Conservation (phyloP, 1,139 yeast species). For the Kodamaea suecica region DNA sequence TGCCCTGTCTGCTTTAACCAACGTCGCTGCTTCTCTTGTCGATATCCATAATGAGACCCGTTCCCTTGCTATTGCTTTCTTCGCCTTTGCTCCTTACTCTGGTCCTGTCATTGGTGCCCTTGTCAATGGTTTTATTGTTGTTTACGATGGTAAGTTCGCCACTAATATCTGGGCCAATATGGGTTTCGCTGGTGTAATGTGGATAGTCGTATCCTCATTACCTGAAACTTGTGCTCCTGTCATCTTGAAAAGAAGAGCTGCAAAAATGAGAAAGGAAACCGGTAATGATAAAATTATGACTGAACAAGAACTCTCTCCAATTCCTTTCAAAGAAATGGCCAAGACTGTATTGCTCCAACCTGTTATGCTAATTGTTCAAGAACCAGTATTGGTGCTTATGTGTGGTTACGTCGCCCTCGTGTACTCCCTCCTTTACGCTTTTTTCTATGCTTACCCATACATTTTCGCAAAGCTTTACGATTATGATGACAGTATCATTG, state of each 20-base stretch:
- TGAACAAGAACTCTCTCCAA: slow-evolving; percentile 81
- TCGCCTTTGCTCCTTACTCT: slow-evolving; percentile 88
- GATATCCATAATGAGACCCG: slow-evolving; percentile 79
- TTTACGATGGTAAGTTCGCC: slow-evolving; percentile 64
- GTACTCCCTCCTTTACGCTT: slow-evolving; percentile 83
- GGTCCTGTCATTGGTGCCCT: slow-evolving; percentile 93
- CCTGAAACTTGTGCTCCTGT: slow-evolving; percentile 95
- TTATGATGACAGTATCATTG: slow-evolving; percentile 65
- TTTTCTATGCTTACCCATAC: slow-evolving; percentile 87
- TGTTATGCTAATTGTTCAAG: slow-evolving; percentile 65
- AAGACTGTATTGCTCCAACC: slow-evolving; percentile 73
- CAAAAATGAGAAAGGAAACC: slow-evolving; percentile 67
- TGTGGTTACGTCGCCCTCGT: slow-evolving; percentile 84
- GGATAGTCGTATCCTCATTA: slow-evolving; percentile 58
- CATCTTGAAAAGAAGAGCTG: slow-evolving; percentile 71
- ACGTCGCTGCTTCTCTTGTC: slow-evolving; percentile 88
- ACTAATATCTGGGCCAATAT: slow-evolving; percentile 84
- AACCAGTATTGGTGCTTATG: slow-evolving; percentile 79
- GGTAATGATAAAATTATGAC: slow-evolving; percentile 84
- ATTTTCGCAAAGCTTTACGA: slow-evolving; percentile 67
- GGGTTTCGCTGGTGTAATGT: slow-evolving; percentile 86
- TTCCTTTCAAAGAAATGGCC: slow-evolving; percentile 60
- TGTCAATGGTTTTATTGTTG: slow-evolving; percentile 80
- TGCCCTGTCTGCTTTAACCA: slow-evolving; percentile 76
- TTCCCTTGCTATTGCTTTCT: slow-evolving; percentile 87